These are phyloP conservation scores for Carex pumila DNA, from an alignment of 176 grass and related monocot genomes.

Conservation along the genomic window DNA sequence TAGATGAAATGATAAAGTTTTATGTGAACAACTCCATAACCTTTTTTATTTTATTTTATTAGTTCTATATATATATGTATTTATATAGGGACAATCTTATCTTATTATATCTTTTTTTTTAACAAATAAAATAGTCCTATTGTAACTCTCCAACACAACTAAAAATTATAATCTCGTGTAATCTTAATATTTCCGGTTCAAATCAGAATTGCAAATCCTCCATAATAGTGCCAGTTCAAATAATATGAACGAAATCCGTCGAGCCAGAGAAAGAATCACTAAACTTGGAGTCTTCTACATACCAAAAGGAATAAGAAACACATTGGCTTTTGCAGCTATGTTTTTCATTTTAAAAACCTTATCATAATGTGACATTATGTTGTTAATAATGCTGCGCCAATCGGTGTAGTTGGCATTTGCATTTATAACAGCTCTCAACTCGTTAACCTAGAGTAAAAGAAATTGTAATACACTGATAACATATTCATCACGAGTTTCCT, in stretches of 20 bases:
- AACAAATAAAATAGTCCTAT: too few species aligned
- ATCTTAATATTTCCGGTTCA: not conserved
- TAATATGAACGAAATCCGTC: constrained; percentile 57
- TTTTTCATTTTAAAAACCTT: constrained; percentile 85
- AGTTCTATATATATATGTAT: too few species aligned
- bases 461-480: too few species aligned
- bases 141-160: not conserved
- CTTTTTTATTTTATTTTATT: too few species aligned
- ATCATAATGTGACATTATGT: constrained; percentile 81
- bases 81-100: too few species aligned
- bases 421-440: constrained; percentile 83
- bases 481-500: too few species aligned
- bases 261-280: constrained; percentile 90
- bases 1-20: too few species aligned
- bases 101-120: too few species aligned
- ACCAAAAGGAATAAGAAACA: constrained; percentile 89
- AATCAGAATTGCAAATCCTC: not conserved
- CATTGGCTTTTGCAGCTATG: constrained; percentile 69
- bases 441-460: constrained; percentile 15
- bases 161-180: not conserved
- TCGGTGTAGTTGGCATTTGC: constrained; percentile 76
- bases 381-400: constrained; percentile 54
- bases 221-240: not conserved
- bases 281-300: constrained; percentile 94
- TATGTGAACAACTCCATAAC: too few species aligned